A percentile compares a stretch with the other conserved stretches of the same genome.
These are phyloP conservation scores for Kuraishia ogatae DNA, from an alignment of 805 yeast species.

Conservation along the genomic window DNA sequence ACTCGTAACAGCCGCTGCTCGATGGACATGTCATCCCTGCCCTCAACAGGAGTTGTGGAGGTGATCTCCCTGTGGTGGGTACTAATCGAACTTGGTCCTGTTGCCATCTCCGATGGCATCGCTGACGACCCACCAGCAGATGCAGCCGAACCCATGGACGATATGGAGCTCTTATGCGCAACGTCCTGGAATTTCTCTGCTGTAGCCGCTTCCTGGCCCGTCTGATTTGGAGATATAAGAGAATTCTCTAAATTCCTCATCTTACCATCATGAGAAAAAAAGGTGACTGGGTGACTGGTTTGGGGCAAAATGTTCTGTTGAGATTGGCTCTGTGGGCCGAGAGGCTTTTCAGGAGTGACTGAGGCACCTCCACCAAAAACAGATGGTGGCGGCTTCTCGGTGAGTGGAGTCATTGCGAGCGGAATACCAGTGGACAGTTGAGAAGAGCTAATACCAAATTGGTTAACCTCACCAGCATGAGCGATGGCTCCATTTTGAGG, in stretches of 20 bases:
- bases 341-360: neutral
- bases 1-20: neutral
- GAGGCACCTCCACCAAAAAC: neutral
- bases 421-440: slow-evolving; percentile 37
- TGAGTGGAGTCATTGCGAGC: slow-evolving; percentile 72
- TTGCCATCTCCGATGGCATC: neutral
- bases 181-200: neutral
- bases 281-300: neutral
- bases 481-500: neutral
- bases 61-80: neutral
- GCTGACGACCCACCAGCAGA: neutral
- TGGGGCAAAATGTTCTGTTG: neutral
- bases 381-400: slow-evolving; percentile 38
- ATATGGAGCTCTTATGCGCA: neutral
- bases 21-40: neutral
- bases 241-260: neutral
- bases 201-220: neutral
- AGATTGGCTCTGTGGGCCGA: neutral
- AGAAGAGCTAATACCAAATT: slow-evolving; percentile 56
- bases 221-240: neutral
- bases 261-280: neutral
- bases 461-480: slow-evolving; percentile 33
- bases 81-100: neutral
- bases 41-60: neutral
- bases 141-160: neutral